A percentile compares a stretch with the other conserved stretches of the same genome.
Evolutionary conservation across 78 protist genomes (phyloP).

Genomic region (Protostelium mycophagum): DNA sequence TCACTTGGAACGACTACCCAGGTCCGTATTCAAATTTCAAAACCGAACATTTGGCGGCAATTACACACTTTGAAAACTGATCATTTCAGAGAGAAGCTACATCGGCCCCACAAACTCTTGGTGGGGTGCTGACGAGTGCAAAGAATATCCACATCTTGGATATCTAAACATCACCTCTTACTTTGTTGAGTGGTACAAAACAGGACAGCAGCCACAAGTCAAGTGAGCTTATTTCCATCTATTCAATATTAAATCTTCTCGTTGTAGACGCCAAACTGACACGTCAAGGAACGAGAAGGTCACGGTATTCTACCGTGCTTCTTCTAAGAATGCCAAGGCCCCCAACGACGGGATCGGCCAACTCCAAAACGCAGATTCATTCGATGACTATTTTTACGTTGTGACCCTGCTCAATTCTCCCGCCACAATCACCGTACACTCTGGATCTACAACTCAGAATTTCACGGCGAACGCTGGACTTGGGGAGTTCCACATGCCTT

Average conservation of each 20-base stretch:
- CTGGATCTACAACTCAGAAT: not conserved
- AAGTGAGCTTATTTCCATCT: not conserved
- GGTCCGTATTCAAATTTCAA: no score
- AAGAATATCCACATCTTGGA: not conserved
- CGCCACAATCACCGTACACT: not conserved
- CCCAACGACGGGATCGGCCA: not conserved
- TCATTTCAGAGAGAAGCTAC: not conserved
- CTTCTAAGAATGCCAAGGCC: not conserved
- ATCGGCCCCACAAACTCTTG: not conserved
- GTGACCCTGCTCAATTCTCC: not conserved
- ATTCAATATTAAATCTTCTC: no score
- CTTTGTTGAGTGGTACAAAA: not conserved
- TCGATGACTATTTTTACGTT: not conserved
- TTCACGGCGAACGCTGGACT: not conserved
- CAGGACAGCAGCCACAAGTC: not conserved
- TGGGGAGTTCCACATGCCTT: not conserved
- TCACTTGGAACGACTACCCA: not conserved
- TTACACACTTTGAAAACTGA: not conserved
- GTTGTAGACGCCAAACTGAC: not conserved
- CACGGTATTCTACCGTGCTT: not conserved
- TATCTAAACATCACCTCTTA: not conserved
- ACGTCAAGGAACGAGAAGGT: not conserved
- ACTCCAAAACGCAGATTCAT: not conserved
- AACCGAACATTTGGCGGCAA: no score
- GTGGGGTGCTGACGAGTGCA: not conserved